These are phyloP conservation scores for Euphorbia celastroides DNA, from an alignment of 441 rosid species.

Conservation along the genomic window DNA sequence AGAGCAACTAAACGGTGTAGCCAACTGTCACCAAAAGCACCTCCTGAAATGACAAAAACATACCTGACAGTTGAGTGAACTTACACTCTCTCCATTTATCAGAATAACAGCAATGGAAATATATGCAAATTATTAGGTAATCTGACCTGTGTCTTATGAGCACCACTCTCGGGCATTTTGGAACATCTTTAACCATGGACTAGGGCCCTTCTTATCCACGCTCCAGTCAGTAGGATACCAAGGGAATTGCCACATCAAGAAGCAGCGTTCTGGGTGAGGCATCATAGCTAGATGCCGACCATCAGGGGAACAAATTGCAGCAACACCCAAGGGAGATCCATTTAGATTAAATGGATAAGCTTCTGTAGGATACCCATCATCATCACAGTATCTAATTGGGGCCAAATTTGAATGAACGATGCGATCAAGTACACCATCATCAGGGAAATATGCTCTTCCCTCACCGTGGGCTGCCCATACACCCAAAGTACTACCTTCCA, in stretches of 20 bases:
- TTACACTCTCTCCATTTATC: background rate
- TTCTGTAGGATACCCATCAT: slow-evolving; percentile 77
- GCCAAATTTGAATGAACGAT: slow-evolving; percentile 68
- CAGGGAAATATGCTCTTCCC: slow-evolving; percentile 92
- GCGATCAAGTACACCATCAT: slow-evolving; percentile 76
- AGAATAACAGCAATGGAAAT: slow-evolving; percentile 2
- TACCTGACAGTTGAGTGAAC: background rate
- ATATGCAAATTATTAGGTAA: slow-evolving; percentile 1
- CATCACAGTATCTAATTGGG: slow-evolving; percentile 87
- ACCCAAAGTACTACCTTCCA: slow-evolving; percentile 92
- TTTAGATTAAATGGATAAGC: slow-evolving; percentile 83
- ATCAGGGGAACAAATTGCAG: slow-evolving; percentile 91
- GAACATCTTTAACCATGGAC: slow-evolving; percentile 87
- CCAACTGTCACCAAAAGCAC: background rate
- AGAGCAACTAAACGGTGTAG: background rate
- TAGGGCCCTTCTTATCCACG: slow-evolving; percentile 63
- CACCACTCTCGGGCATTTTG: slow-evolving; percentile 96
- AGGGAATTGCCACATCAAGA: slow-evolving; percentile 98
- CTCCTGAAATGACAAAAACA: slow-evolving; percentile 7
- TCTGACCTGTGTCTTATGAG: slow-evolving; percentile 33
- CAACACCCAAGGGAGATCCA: slow-evolving; percentile 92
- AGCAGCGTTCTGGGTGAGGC: slow-evolving; percentile 99
- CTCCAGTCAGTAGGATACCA: slow-evolving; percentile 88
- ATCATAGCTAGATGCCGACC: slow-evolving; percentile 98
- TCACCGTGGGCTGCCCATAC: slow-evolving; percentile 99